Base-by-base conservation (phyloP, 371 early-diverging fungal species). In the Actinomortierella wolfii region DNA sequence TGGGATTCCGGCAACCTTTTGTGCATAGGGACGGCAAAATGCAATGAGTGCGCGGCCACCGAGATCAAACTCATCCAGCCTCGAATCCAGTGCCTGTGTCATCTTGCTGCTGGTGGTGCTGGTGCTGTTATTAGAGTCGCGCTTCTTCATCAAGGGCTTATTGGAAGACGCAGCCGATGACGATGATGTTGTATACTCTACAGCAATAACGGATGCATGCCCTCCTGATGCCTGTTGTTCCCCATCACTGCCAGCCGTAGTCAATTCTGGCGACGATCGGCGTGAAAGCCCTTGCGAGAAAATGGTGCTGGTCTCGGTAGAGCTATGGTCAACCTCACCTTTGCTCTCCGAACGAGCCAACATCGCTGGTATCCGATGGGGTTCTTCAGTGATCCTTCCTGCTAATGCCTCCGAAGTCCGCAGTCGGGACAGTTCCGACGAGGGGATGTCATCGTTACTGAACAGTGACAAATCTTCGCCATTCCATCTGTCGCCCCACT, bases 401-500 rank as follows among this genome's bases (percentile, higher is more conserved):
- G 34, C 34, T 11, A 6, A 11, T 4, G 7, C 7, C 34, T 34
- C 11, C 59, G 58, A 41, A 63, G 59, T 34, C 66, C 73, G 24
- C 57, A 46, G 24, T 34, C 48, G 11, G 55, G n/a, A 21, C 34
- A 34, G 11, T 34, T 6, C 34, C 4, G 34, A 34, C 11, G 34
- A 6, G 4, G 34, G 34, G 11, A 34, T 11, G 34, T 73, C 73
- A 25, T 64, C 47, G 13, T 52, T 54, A 42, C 76, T 67, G 60
- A 61, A 81, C 17, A 81, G 65, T 17, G 79, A 79, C 21, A 91
- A 64, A 66, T 91, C 90, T 50, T 91, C 92, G 2, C 89, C 89
- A 53, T 89, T 88, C 92, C 92, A 91, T 20, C 51, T 64, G 64
- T 91, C 92, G 2, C 90, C 92, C 81, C 86, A 82, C 51, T 63